Conservation (phyloP, 331 rosid species). For the Quercus lobata region DNA sequence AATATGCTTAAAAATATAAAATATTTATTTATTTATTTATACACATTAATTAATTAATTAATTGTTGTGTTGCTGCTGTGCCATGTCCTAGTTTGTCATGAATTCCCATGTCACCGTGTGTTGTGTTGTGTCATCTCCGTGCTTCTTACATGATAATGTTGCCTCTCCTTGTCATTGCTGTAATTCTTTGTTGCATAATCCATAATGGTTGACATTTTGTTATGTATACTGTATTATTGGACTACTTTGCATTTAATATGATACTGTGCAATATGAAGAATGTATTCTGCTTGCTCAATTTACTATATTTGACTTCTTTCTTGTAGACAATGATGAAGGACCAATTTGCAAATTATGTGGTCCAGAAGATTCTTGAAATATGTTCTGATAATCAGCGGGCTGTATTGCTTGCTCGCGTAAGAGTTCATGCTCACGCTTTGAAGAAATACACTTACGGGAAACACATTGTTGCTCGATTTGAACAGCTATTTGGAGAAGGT, state of each 20-base stretch:
- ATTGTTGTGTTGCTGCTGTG: too few relatives aligned
- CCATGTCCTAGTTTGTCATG: too few relatives aligned
- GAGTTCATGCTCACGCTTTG: conserved; percentile 57
- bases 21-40: too few relatives aligned
- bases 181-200: neutral
- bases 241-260: neutral
- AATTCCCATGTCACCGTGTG: too few relatives aligned
- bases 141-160: neutral
- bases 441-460: conserved; percentile 77
- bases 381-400: conserved; percentile 53
- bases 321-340: conserved; percentile 68
- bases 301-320: neutral
- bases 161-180: neutral
- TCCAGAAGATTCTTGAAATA: conserved; percentile 63
- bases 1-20: too few relatives aligned
- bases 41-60: too few relatives aligned
- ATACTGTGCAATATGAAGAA: neutral
- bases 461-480: conserved; percentile 70
- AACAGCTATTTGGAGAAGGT: conserved; percentile 45
- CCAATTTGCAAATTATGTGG: conserved; percentile 65
- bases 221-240: neutral
- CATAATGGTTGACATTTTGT: neutral
- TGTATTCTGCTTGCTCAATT: neutral
- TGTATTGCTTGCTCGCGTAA: conserved; percentile 38
- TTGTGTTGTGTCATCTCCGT: too few relatives aligned